Evolutionary conservation across 2,329 filamentous ascomycete genomes (phyloP).

Genomic region (Trichophyton schoenleinii): DNA sequence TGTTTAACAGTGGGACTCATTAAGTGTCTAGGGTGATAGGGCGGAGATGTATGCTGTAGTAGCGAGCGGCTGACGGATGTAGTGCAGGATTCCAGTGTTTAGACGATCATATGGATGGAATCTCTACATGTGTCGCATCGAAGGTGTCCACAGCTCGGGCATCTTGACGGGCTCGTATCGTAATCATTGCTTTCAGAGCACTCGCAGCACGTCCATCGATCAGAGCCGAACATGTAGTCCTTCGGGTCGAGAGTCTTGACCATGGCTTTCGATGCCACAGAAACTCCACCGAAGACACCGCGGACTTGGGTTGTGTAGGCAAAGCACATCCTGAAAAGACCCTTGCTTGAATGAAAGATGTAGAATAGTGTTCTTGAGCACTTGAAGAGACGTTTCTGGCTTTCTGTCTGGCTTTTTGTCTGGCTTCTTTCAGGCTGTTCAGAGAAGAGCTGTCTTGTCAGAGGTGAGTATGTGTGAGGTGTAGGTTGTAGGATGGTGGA

Average conservation of each 20-base stretch:
- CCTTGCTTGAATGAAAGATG: neutral
- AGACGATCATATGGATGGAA: neutral
- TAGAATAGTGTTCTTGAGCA: neutral
- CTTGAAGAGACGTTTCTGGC: neutral
- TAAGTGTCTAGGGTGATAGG: neutral
- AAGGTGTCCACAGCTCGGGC: neutral
- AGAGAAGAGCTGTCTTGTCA: neutral
- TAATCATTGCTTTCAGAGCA: neutral
- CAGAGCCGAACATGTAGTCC: neutral
- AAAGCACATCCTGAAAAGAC: neutral
- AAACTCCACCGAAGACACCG: neutral
- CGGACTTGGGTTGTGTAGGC: neutral
- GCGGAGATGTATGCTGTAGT: neutral
- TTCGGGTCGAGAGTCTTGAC: neutral
- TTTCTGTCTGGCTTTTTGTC: neutral
- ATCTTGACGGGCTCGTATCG: neutral
- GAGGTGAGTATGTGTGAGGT: neutral
- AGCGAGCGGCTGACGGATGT: neutral
- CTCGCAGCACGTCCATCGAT: slow-evolving; percentile 1
- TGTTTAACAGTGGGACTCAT: neutral
- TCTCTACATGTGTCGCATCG: neutral
- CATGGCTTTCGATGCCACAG: neutral
- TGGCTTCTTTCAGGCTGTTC: neutral
- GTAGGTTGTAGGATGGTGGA: neutral
- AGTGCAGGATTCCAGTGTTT: neutral